Percentiles rank a stretch among this genome's conserved stretches.
Evolutionary conservation across 257 asterid genomes (phyloP).

Genomic region (Mentha longifolia): DNA sequence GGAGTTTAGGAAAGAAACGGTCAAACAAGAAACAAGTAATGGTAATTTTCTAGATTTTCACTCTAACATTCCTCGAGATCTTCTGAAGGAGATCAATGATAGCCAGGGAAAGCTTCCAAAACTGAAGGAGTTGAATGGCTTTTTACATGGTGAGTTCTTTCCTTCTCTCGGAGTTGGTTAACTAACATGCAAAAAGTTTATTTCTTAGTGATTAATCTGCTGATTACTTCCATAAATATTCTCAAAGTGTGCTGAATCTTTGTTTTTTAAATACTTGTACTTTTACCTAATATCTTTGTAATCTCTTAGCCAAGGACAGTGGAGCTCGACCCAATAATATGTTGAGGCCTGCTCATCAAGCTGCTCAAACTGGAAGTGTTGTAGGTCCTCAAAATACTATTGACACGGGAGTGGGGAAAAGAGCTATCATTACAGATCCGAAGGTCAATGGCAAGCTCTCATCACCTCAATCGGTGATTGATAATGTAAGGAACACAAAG

Average conservation of each 20-base stretch:
- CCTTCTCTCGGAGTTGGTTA: constrained; percentile 5
- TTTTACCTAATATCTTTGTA: constrained; percentile 32
- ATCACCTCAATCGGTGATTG: constrained; percentile 39
- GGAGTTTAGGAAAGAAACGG: constrained; percentile 28
- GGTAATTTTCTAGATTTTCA: constrained; percentile 36
- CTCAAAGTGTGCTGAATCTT: constrained; percentile 7
- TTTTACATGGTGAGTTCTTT: constrained; percentile 56
- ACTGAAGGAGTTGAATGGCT: constrained; percentile 50
- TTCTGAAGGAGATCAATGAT: constrained; percentile 37
- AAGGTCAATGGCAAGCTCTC: constrained; percentile 36
- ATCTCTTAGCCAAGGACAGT: constrained; percentile 39
- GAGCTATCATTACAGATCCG: constrained; percentile 22
- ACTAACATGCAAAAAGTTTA: neutral
- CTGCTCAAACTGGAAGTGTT: constrained; percentile 40
- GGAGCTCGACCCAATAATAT: constrained; percentile 37
- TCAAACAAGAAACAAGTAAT: constrained; percentile 36
- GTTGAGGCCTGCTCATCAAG: constrained; percentile 40
- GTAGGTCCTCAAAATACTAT: constrained; percentile 27
- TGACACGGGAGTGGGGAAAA: constrained; percentile 33
- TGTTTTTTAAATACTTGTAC: constrained; percentile 23
- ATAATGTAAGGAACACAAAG: constrained; percentile 35
- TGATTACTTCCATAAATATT: constrained; percentile 12
- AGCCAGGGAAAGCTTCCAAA: constrained; percentile 44
- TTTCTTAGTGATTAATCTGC: neutral
- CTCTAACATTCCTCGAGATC: constrained; percentile 32